Percentiles rank a stretch among this genome's conserved stretches.
Conservation (phyloP, 768 basidiomycete species). For the Termitomyces sp. region DNA sequence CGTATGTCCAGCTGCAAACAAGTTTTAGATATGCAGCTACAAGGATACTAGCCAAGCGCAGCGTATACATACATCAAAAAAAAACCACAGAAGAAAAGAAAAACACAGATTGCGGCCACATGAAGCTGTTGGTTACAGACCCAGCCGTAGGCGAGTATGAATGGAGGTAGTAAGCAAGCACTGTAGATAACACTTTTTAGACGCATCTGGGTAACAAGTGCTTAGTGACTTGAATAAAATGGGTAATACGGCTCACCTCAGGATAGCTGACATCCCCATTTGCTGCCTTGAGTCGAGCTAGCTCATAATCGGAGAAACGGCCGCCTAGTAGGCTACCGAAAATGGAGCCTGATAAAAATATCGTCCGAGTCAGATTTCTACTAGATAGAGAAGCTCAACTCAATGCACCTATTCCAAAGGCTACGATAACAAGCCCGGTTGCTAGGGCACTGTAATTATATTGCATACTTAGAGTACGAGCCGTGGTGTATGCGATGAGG, state of each 20-base stretch:
- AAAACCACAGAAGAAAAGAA: constrained; percentile 71
- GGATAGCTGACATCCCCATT: constrained; percentile 45
- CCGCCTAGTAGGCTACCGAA: constrained; percentile 41
- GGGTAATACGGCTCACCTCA: constrained; percentile 45
- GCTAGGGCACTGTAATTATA: constrained; percentile 68
- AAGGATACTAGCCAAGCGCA: not conserved
- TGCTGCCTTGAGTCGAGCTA: constrained; percentile 30
- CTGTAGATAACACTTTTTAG: constrained; percentile 56
- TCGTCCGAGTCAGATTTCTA: not conserved
- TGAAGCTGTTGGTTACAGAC: constrained; percentile 56
- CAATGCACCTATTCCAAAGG: constrained; percentile 64
- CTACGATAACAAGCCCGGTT: constrained; percentile 72
- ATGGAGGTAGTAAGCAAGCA: constrained; percentile 55
- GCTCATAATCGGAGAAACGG: constrained; percentile 37
- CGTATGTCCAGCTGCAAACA: constrained; percentile 45
- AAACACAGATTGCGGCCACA: constrained; percentile 63
- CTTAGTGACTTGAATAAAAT: not conserved
- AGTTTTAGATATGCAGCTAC: not conserved
- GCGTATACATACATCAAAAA: constrained; percentile 73
- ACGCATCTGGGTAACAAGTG: constrained; percentile 50
- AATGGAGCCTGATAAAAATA: constrained; percentile 25
- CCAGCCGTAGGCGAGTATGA: constrained; percentile 73
- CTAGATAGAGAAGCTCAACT: constrained; percentile 12
- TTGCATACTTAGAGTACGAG: constrained; percentile 56
- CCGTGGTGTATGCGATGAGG: constrained; percentile 66